A percentile compares a stretch with the other conserved stretches of the same genome.
These are phyloP conservation scores for Botrytis byssoidea DNA, from an alignment of 2,329 filamentous ascomycete species.

Conservation along the genomic window DNA sequence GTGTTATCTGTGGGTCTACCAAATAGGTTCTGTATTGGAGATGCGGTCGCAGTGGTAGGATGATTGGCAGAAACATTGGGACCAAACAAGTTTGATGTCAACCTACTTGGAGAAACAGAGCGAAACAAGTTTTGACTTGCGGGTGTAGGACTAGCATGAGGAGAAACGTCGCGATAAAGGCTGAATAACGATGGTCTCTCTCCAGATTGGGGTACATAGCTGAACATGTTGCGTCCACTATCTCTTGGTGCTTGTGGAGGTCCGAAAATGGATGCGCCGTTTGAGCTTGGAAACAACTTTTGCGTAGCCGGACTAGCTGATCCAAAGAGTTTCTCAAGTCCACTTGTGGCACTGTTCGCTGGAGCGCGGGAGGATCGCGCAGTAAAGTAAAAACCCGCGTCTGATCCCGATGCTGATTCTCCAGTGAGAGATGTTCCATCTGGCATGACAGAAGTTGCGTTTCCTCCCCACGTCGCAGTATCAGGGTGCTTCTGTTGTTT, in stretches of 20 bases:
- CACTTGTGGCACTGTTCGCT: neutral
- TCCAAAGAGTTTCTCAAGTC: neutral
- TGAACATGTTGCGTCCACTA: neutral
- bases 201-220: neutral
- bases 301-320: too few species aligned
- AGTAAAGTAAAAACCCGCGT: neutral
- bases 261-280: neutral
- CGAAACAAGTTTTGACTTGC: neutral
- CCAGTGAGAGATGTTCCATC: neutral
- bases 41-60: neutral
- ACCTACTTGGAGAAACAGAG: neutral
- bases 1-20: neutral
- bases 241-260: neutral
- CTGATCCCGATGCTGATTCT: neutral
- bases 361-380: neutral
- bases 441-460: neutral
- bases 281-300: neutral
- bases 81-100: neutral
- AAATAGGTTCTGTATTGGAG: neutral
- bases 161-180: neutral
- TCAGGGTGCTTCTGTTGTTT: conserved; percentile 16
- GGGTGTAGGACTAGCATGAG: neutral
- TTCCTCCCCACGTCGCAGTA: neutral
- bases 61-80: too few species aligned
- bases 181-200: neutral